Evolutionary conservation across 202 grass and related monocot species (phyloP), one percentile per base, ranked within the genome.

Genomic region (Thinopyrum obtusiflorum): DNA sequence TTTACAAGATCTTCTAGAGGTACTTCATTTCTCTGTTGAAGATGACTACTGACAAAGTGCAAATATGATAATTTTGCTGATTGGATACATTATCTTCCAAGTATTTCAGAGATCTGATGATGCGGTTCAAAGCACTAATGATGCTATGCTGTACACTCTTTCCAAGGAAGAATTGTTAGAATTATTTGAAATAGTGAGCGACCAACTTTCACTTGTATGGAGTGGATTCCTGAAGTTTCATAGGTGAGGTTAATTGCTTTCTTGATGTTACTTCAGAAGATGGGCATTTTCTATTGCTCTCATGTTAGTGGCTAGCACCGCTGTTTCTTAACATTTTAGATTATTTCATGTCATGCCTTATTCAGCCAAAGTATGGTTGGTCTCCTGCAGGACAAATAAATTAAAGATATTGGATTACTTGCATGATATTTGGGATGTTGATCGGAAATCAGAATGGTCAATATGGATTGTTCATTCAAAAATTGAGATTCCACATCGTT

Each of bases 401-500:
- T 86, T 92, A 46, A 89, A 90, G 79, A 90, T 98, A 86, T 73
- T 95, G 78, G 79, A 95, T 74, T 83, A 98, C 88, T 88, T 98
- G 40, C 89, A 87, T 84, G 89, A 71, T 87, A 62, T 90, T 47
- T 98, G 93, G 95, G 86, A 92, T 78, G 82, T 69, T 81, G 86
- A 92, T 82, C 80, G 93, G 14, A 98, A 93, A 86, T 82, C 88
- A 51, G 93, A 98, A 86, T 98, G 95, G 95, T 95, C 95, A 63
- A 95, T 98, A 82, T 95, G 93, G 93, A 95, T 89, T 27, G 85
- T 98, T 82, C 91, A 98, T 89, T 98, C 95, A 24, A 91, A 95
- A 75, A 93, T 93, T 62, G 95, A 98, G 44, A 92, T 92, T 65
- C 91, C 91, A 37, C 91, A 93, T 74, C 89, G 78, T 39, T 98